Conservation (phyloP, 805 yeast genomes). For the Teunomyces lycoperdinae region DNA sequence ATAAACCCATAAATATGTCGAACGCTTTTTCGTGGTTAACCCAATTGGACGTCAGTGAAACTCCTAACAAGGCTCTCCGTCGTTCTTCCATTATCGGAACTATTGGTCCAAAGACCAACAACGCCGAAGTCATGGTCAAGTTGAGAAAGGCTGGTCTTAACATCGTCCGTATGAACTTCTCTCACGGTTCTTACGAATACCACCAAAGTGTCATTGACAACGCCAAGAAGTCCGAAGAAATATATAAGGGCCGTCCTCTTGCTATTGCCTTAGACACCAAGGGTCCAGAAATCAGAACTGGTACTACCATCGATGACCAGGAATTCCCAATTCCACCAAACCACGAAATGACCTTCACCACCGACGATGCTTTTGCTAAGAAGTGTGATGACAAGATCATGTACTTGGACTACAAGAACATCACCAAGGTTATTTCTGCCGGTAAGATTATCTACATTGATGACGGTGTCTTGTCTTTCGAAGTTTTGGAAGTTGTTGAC, state of each 20-base stretch:
- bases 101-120: conserved; percentile 97
- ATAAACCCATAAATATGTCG: conserved; percentile 28
- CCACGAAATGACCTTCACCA: conserved; percentile 91
- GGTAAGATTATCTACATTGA: conserved; percentile 94
- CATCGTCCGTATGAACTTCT: conserved; percentile 98
- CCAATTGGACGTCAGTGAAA: conserved; percentile 65
- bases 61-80: conserved; percentile 79
- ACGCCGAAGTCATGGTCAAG: conserved; percentile 75
- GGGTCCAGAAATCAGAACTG: conserved; percentile 99
- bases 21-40: conserved; percentile 75
- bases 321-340: conserved; percentile 83
- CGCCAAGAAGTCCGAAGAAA: conserved; percentile 88
- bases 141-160: conserved; percentile 96
- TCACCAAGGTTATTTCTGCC: conserved; percentile 83
- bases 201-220: conserved; percentile 96
- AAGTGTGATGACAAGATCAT: conserved; percentile 74
- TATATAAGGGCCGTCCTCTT: conserved; percentile 92
- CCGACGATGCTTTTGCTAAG: conserved; percentile 76
- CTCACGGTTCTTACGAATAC: conserved; percentile 97
- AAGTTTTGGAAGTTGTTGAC: conserved; percentile 82
- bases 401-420: conserved; percentile 94
- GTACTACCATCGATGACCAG: conserved; percentile 75
- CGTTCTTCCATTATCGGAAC: conserved; percentile 98
- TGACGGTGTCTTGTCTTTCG: conserved; percentile 96
- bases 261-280: conserved; percentile 98